These are phyloP conservation scores for Rhizopogon vesiculosus DNA, from an alignment of 768 basidiomycete genomes.

Conservation along the genomic window DNA sequence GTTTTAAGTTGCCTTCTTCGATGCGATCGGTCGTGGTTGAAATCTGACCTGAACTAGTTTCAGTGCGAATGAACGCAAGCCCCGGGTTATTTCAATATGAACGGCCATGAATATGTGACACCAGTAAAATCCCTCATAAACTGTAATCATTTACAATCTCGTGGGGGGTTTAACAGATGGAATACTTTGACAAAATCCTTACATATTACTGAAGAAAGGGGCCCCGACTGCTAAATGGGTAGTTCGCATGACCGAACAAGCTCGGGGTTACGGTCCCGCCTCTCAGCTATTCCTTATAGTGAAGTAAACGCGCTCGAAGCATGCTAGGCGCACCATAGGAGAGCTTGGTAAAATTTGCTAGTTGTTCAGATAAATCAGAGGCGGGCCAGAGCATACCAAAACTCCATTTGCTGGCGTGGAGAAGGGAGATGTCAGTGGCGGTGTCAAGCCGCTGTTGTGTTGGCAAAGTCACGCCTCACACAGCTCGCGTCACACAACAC, in stretches of 20 bases:
- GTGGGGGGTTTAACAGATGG: no score
- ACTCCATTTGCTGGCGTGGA: conserved; percentile 1
- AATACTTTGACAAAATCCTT: no score
- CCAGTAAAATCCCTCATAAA: no score
- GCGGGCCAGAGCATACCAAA: not conserved
- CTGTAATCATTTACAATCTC: no score
- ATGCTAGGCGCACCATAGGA: not conserved
- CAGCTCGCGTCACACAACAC: conserved; percentile 29
- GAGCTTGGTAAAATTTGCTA: not conserved
- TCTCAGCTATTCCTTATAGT: not conserved
- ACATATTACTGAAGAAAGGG: not conserved
- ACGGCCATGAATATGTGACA: not conserved
- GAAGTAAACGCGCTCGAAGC: not conserved
- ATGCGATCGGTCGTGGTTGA: not conserved
- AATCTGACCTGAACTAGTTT: not conserved
- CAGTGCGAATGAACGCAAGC: not conserved
- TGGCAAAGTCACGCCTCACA: conserved; percentile 22
- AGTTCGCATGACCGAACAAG: not conserved
- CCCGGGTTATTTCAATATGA: not conserved
- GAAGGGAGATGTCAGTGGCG: not conserved
- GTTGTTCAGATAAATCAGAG: not conserved
- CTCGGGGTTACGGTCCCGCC: not conserved
- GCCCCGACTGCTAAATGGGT: not conserved
- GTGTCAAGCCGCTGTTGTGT: conserved; percentile 22
- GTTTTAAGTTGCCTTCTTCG: not conserved